Conservation (phyloP, 441 rosid species). For the Brassica hybrid region DNA sequence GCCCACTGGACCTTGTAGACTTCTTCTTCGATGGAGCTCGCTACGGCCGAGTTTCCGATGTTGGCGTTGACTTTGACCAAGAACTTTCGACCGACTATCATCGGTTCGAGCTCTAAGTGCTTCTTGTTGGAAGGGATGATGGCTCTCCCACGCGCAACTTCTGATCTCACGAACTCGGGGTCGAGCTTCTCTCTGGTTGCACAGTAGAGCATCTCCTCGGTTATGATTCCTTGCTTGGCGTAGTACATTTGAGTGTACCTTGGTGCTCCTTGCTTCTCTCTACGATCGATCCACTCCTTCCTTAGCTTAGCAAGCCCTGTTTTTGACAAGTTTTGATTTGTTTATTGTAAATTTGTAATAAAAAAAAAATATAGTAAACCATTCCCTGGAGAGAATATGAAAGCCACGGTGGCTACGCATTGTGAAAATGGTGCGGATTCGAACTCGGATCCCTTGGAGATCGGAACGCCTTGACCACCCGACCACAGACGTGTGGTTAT, state of each 20-base stretch:
- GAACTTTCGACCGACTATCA: conserved; percentile 91
- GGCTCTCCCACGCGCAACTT: conserved; percentile 98
- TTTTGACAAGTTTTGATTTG: conserved; percentile 10
- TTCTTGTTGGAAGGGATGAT: conserved; percentile 98
- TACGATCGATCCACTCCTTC: conserved; percentile 82
- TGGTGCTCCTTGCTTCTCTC: conserved; percentile 78
- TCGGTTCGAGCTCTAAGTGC: conserved; percentile 94
- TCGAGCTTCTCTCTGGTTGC: conserved; percentile 94
- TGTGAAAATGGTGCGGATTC: no score
- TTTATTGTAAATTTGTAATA: neutral
- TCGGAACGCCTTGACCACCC: no score
- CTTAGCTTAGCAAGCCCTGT: conserved; percentile 92
- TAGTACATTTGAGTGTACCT: conserved; percentile 98
- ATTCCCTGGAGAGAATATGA: no score
- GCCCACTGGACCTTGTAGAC: conserved; percentile 99
- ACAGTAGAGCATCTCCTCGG: conserved; percentile 94
- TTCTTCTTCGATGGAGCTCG: conserved; percentile 97
- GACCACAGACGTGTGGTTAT: no score
- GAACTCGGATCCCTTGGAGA: no score
- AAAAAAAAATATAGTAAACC: no score
- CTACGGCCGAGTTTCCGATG: conserved; percentile 95
- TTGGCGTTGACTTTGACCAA: conserved; percentile 98
- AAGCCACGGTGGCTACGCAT: no score
- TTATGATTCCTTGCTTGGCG: conserved; percentile 92
- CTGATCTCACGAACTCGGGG: conserved; percentile 94